These are phyloP conservation scores for Phoenix roebelenii DNA, from an alignment of 176 grass and related monocot genomes.

Conservation along the genomic window DNA sequence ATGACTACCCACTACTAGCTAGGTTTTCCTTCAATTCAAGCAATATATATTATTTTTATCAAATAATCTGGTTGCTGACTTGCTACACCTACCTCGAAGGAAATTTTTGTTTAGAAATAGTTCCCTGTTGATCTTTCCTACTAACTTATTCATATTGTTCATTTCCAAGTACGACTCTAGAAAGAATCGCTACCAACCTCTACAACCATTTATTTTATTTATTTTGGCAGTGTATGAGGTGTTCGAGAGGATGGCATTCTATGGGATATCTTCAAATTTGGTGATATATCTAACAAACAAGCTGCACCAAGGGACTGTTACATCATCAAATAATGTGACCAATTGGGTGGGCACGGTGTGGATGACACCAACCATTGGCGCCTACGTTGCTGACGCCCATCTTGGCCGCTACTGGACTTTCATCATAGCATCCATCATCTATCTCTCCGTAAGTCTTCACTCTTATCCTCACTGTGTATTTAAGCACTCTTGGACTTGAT, in stretches of 20 bases:
- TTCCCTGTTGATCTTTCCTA: too few species aligned
- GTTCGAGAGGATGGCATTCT: conserved; percentile 90
- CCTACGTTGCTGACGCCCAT: conserved; percentile 80
- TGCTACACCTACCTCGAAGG: too few species aligned
- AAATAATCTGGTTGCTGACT: too few species aligned
- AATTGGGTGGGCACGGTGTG: conserved; percentile 91
- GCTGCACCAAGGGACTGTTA: conserved; percentile 72
- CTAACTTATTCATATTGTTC: too few species aligned
- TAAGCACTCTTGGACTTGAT: too few species aligned
- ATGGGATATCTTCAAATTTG: conserved; percentile 89
- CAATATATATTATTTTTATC: too few species aligned
- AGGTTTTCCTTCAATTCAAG: too few species aligned
- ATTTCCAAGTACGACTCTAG: too few species aligned
- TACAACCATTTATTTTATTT: too few species aligned
- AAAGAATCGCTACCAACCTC: too few species aligned
- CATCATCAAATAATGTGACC: conserved; percentile 75
- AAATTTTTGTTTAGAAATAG: too few species aligned
- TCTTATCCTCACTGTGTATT: neutral
- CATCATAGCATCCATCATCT: conserved; percentile 54
- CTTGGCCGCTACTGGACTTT: conserved; percentile 93
- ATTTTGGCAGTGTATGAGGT: conserved; percentile 66
- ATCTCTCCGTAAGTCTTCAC: conserved; percentile 50
- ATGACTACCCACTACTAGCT: too few species aligned
- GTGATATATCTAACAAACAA: conserved; percentile 74
- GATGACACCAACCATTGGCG: conserved; percentile 80